Conservation (phyloP, 1,284 basidiomycete genomes). For the Ganoderma leucocontextum region DNA sequence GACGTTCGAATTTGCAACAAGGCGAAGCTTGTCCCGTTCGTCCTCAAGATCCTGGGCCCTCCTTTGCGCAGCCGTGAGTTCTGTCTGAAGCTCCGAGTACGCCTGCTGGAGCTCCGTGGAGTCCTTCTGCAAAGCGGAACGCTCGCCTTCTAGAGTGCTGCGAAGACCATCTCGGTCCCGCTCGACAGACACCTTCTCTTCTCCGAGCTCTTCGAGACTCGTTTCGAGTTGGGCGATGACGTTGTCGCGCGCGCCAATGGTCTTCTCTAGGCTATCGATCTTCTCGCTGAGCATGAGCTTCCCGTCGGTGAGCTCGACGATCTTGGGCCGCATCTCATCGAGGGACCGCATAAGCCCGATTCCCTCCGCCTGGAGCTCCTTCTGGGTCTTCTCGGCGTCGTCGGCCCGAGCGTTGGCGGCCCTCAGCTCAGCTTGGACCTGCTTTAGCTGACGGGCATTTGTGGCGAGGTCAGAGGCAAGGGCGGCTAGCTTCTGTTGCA, state of each 20-base stretch:
- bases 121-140: slow-evolving; percentile 53
- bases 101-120: slow-evolving; percentile 68
- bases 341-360: slow-evolving; percentile 76
- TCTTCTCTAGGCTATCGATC: slow-evolving; percentile 61
- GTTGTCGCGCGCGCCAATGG: slow-evolving; percentile 61
- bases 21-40: slow-evolving; percentile 63
- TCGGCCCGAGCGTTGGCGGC: slow-evolving; percentile 70
- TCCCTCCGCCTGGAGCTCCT: slow-evolving; percentile 77
- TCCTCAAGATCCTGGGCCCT: slow-evolving; percentile 63
- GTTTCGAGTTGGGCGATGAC: slow-evolving; percentile 69
- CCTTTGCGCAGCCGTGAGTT: slow-evolving; percentile 60
- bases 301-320: slow-evolving; percentile 76
- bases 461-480: slow-evolving; percentile 60
- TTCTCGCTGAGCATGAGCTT: slow-evolving; percentile 75
- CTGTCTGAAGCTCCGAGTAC: slow-evolving; percentile 66
- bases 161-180: slow-evolving; percentile 52
- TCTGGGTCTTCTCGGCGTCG: slow-evolving; percentile 74
- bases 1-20: slow-evolving; percentile 57
- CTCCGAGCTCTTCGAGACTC: slow-evolving; percentile 59
- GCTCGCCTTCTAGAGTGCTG: slow-evolving; percentile 58
- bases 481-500: slow-evolving; percentile 67
- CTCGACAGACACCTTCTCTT: slow-evolving; percentile 56
- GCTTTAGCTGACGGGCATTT: slow-evolving; percentile 65
- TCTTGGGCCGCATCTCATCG: slow-evolving; percentile 86
- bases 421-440: slow-evolving; percentile 66